Evolutionary conservation across 495 filamentous ascomycete species (phyloP), one percentile per base, ranked within the genome.

Genomic region (Pseudomonodictys pantanalensis): DNA sequence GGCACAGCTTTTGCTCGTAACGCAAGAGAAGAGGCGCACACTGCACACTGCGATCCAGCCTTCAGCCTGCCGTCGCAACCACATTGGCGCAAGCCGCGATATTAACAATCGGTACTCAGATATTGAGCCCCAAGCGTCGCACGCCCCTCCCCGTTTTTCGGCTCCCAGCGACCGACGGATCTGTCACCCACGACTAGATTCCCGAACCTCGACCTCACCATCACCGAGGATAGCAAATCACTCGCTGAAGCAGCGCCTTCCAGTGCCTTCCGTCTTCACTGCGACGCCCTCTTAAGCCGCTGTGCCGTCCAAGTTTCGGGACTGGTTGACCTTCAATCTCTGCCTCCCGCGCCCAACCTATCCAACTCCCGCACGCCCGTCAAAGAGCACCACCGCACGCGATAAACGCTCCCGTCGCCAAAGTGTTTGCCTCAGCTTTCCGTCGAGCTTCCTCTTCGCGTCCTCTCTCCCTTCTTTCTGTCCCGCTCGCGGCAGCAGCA

Each of bases 371-470:
- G 15, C 25, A 4, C 25, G 20, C 29, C 42, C 26, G 7, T 6
- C 35, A 11, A 20, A 26, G 18, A 6, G 6, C 2, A 7, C 15
- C 29, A 44, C 32, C 29, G 50, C 49, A 54, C 58, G 44, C 58
- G 51, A 56, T 43, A 9, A 33, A 46, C 32, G 38, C 56, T 32
- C 32, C 46, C 56, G 33, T 59, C 73, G 73, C 64, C 90, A 95
- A 88, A 75, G 82, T 95, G 91, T 96, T 93, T 83, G 88, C 90
- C 77, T 88, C 82, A 63, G 76, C 82, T 38, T 81, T 89, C 76
- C 80, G 83, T 73, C 85, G 86, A 71, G 74, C 81, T 69, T 71
- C 81, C 70, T 65, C 77, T 79, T 73, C 83, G 73, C 72, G 62
- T 12, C 77, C 89, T 73, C 75, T 84, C 68, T 82, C 83, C 70